These are phyloP conservation scores for Ceratobasidium sp. DNA, from an alignment of 1,284 basidiomycete species.

Conservation along the genomic window DNA sequence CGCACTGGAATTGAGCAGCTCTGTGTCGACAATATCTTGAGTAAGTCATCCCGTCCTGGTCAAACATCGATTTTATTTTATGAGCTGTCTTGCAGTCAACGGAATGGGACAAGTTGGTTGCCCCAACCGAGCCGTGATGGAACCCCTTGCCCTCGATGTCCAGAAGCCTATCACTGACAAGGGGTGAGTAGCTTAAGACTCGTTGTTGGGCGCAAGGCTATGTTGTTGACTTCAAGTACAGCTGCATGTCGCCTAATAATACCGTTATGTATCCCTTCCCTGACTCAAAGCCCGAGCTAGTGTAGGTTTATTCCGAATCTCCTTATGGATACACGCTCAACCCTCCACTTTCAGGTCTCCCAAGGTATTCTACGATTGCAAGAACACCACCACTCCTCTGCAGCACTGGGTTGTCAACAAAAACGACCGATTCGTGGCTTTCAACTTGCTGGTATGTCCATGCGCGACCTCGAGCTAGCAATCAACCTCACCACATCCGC, in stretches of 20 bases:
- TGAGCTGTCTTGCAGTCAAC: neutral
- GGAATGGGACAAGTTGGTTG: conserved; percentile 42
- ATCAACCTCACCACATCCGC: no score
- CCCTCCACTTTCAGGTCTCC: conserved; percentile 1
- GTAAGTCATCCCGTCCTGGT: neutral
- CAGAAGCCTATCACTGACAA: conserved; percentile 25
- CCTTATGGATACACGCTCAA: conserved; percentile 7
- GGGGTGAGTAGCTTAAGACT: conserved; percentile 1
- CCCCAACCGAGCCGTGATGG: neutral
- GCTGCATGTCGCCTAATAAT: conserved; percentile 25
- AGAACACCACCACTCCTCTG: conserved; percentile 10
- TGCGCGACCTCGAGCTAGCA: neutral
- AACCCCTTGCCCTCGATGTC: conserved; percentile 14
- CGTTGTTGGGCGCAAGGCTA: neutral
- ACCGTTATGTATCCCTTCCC: conserved; percentile 20
- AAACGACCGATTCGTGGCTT: conserved; percentile 14
- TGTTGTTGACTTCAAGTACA: neutral
- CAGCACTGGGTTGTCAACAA: conserved; percentile 23
- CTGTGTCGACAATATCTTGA: conserved; percentile 44
- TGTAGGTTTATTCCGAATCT: neutral
- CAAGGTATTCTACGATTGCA: conserved; percentile 21
- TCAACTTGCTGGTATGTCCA: conserved; percentile 33
- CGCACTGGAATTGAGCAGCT: conserved; percentile 43
- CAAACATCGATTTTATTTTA: neutral
- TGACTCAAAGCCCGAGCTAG: conserved; percentile 29